Evolutionary conservation across 2,329 filamentous ascomycete species (phyloP).

Genomic region (Pestalotiopsis sp.): DNA sequence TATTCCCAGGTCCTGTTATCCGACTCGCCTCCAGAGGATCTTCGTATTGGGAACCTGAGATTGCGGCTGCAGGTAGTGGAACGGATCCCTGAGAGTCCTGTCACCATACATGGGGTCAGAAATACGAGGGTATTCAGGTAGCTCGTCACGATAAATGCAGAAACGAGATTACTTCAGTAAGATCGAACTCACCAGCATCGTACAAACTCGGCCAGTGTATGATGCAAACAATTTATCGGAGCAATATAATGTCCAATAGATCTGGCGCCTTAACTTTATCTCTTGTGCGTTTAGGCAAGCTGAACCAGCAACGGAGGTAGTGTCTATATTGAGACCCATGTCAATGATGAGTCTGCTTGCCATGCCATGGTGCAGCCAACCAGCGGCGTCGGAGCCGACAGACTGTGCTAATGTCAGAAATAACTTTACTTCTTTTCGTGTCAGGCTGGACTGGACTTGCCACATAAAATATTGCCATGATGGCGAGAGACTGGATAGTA

Average conservation of each 20-base stretch:
- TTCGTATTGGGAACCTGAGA: not conserved
- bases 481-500: not conserved
- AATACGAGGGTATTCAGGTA: not conserved
- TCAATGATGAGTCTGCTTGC: not conserved
- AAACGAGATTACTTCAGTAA: not conserved
- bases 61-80: not conserved
- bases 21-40: not conserved
- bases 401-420: not conserved
- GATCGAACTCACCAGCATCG: not conserved
- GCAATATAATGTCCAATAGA: not conserved
- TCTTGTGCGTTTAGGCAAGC: not conserved
- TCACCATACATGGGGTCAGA: not conserved
- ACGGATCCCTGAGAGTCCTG: not conserved
- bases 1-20: not conserved
- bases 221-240: not conserved
- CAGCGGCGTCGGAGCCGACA: not conserved
- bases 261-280: not conserved
- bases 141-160: not conserved
- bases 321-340: not conserved
- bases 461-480: slow-evolving; percentile 1
- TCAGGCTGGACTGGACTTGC: not conserved
- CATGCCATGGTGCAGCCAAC: slow-evolving; percentile 1
- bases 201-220: not conserved
- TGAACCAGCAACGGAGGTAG: not conserved
- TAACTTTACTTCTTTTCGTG: too few species aligned